These are phyloP conservation scores for Eimeria sp. DNA, from an alignment of 169 alveolate genomes.

Conservation along the genomic window DNA sequence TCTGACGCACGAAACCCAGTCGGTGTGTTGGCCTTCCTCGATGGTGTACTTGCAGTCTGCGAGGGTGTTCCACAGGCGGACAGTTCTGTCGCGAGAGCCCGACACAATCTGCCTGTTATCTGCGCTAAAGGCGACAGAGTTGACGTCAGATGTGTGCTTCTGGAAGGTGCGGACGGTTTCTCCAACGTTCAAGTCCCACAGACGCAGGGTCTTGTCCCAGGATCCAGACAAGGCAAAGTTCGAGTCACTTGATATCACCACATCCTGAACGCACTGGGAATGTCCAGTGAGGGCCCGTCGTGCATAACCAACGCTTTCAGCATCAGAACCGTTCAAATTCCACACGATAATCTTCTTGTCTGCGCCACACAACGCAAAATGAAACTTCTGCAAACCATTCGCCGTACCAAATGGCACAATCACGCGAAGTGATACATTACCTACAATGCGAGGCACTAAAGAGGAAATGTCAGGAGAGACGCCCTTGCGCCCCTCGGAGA, in stretches of 20 bases:
- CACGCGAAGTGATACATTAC: not conserved
- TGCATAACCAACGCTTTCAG: constrained; percentile 85
- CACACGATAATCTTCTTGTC: constrained; percentile 87
- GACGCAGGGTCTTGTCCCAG: constrained; percentile 95
- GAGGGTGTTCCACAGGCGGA: constrained; percentile 99
- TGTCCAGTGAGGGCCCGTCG: constrained; percentile 93
- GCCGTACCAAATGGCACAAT: not conserved
- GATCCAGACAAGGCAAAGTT: constrained; percentile 97
- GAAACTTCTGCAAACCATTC: not conserved
- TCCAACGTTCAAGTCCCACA: constrained; percentile 96
- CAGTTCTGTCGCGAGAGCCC: constrained; percentile 98
- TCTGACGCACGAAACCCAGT: constrained; percentile 98
- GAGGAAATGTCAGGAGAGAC: not conserved
- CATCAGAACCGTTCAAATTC: constrained; percentile 78
- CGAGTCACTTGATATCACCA: constrained; percentile 96
- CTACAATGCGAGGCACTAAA: not conserved
- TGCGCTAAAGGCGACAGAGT: constrained; percentile 98
- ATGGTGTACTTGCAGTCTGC: constrained; percentile 98
- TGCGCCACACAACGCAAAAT: constrained; percentile 34
- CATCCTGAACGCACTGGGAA: constrained; percentile 96
- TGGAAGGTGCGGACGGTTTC: constrained; percentile 95
- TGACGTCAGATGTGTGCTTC: constrained; percentile 97
- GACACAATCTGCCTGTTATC: constrained; percentile 99
- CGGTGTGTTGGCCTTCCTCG: constrained; percentile 96
- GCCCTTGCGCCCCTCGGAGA: constrained; percentile 52